Conservation (phyloP, 352 stramenopile species). For the Globisporangium megalacanthum region DNA sequence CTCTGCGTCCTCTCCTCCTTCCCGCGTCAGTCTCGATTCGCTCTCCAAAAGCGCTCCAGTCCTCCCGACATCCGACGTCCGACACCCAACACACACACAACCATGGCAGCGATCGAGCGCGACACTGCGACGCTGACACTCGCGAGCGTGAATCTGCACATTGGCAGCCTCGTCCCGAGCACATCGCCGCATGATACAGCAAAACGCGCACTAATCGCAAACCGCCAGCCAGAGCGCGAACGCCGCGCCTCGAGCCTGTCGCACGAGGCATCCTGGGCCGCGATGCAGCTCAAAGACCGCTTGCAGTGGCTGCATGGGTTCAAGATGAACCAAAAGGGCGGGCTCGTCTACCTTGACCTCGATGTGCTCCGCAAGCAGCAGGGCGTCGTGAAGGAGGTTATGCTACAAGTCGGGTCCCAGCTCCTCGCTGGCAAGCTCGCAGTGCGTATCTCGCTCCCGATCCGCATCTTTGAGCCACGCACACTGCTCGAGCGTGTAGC, state of each 20-base stretch:
- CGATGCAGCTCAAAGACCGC: conserved; percentile 45
- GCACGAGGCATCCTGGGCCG: conserved; percentile 31
- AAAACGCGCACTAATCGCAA: conserved; percentile 1
- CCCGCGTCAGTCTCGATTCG: too few species aligned
- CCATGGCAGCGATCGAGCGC: conserved; percentile 2
- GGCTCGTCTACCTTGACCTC: conserved; percentile 56
- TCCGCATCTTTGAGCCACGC: conserved; percentile 70
- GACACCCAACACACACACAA: neutral
- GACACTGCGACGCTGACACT: conserved; percentile 22
- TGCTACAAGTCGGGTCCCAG: conserved; percentile 68
- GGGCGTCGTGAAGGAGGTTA: conserved; percentile 75
- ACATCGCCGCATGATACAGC: conserved; percentile 25
- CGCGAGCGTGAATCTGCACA: conserved; percentile 45
- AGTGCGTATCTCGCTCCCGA: conserved; percentile 66
- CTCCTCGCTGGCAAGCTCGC: conserved; percentile 61
- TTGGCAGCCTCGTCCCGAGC: conserved; percentile 43
- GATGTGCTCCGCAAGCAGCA: conserved; percentile 75
- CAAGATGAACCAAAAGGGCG: conserved; percentile 67
- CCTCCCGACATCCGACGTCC: too few species aligned
- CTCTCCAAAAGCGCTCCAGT: too few species aligned
- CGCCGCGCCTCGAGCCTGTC: conserved; percentile 9
- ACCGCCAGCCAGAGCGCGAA: conserved; percentile 3
- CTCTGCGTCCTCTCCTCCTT: too few species aligned
- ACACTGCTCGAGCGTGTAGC: conserved; percentile 70
- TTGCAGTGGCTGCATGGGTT: conserved; percentile 57